These are phyloP conservation scores for Waltergamsia citrina DNA, from an alignment of 2,329 filamentous ascomycete species.

Conservation along the genomic window DNA sequence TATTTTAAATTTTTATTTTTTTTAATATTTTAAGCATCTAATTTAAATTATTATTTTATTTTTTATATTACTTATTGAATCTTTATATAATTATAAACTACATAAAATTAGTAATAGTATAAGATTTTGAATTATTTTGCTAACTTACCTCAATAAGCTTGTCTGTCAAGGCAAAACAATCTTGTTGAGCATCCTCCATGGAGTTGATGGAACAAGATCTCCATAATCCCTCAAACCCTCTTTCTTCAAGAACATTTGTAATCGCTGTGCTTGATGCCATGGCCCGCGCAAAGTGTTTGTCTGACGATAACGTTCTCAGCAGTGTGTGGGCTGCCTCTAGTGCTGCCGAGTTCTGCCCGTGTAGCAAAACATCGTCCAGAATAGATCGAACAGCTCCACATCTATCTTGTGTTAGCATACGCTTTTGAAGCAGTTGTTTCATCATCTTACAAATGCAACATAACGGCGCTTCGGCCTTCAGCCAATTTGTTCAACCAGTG, in stretches of 20 bases:
- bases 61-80: too few species aligned
- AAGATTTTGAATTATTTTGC: too few species aligned
- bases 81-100: too few species aligned
- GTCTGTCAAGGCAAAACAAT: conserved; percentile 46
- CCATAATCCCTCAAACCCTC: conserved; percentile 57
- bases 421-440: background rate
- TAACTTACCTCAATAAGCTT: conserved; percentile 50
- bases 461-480: conserved; percentile 41
- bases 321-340: conserved; percentile 52
- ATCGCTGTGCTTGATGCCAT: conserved; percentile 36
- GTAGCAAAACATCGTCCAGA: conserved; percentile 51
- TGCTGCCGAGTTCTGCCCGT: conserved; percentile 51
- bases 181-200: conserved; percentile 37
- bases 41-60: too few species aligned
- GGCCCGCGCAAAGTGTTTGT: conserved; percentile 37
- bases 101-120: too few species aligned
- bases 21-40: too few species aligned
- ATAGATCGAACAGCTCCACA: conserved; percentile 47
- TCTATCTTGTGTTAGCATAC: conserved; percentile 20
- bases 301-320: conserved; percentile 47
- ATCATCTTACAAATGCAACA: conserved; percentile 45
- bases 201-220: conserved; percentile 42
- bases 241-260: conserved; percentile 43
- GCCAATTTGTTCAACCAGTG: conserved; percentile 52
- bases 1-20: too few species aligned